phyloP scores from a whole-genome alignment of 2,329 filamentous ascomycete genomes.

The Sclerotinia minor region DNA sequence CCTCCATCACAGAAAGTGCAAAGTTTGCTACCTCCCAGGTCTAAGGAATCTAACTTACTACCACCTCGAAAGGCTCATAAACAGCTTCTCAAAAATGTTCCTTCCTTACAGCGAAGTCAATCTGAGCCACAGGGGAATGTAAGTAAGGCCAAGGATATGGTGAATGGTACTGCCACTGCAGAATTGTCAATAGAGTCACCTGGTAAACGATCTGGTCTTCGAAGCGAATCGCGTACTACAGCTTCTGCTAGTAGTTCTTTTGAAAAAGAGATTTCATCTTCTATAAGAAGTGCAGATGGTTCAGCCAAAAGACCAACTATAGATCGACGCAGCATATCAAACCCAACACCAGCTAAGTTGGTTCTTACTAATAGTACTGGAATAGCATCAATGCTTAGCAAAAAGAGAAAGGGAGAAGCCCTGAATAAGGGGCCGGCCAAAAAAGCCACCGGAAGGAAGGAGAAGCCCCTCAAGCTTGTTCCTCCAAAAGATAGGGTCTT shows the following conservation, averaged over 20 bases:
- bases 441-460: conserved; percentile 48
- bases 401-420: conserved; percentile 27
- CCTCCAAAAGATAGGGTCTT: conserved; percentile 60
- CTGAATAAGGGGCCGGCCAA: conserved; percentile 14
- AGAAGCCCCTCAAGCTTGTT: conserved; percentile 46
- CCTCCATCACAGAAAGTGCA: conserved; percentile 36
- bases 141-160: not conserved
- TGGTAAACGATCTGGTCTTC: conserved; percentile 31
- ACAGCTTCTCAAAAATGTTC: conserved; percentile 28
- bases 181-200: conserved; percentile 8
- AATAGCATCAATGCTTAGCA: conserved; percentile 37
- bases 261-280: conserved; percentile 22
- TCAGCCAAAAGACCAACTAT: conserved; percentile 21
- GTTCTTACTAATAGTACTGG: conserved; percentile 36
- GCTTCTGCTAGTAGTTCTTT: conserved; percentile 24
- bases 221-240: conserved; percentile 30
- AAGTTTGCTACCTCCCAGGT: conserved; percentile 42
- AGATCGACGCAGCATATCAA: conserved; percentile 33
- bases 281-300: conserved; percentile 8
- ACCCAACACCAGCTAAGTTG: conserved; percentile 34
- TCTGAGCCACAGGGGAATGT: conserved; percentile 33
- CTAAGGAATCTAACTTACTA: conserved; percentile 27
- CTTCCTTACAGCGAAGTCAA: conserved; percentile 32
- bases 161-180: conserved; percentile 27
- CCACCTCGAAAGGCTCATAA: conserved; percentile 13